Conservation (phyloP, 306 rosid genomes). For the Fragaria vesca region DNA sequence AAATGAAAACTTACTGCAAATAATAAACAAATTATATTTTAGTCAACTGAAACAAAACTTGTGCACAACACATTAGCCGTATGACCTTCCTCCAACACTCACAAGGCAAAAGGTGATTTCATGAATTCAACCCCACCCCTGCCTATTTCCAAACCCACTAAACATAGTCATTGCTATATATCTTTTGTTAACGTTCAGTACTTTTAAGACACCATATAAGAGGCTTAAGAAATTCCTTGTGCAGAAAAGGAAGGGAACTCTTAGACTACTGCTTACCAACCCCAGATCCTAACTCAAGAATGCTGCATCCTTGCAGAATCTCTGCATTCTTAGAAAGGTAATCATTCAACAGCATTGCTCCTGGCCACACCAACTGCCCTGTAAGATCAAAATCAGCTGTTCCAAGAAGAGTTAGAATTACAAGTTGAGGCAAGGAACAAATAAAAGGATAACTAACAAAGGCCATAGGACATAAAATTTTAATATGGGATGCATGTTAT, state of each 20-base stretch:
- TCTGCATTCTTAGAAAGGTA: conserved; percentile 65
- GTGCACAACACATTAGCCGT: background rate
- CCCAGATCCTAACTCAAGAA: conserved; percentile 88
- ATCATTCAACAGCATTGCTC: conserved; percentile 84
- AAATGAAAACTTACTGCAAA: background rate
- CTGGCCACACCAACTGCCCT: conserved; percentile 97
- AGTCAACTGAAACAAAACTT: background rate
- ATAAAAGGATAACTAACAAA: conserved; percentile 1
- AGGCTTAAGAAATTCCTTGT: background rate
- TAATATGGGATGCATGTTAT: background rate
- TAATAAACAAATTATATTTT: background rate
- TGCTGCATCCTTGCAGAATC: conserved; percentile 59
- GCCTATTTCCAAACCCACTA: background rate
- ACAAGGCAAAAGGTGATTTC: background rate
- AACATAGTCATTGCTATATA: background rate
- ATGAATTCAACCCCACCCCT: background rate
- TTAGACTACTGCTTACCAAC: conserved; percentile 61
- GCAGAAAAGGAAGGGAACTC: conserved; percentile 6
- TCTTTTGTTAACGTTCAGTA: background rate
- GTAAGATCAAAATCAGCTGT: conserved; percentile 97
- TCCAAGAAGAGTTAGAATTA: conserved; percentile 35
- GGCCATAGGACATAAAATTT: background rate
- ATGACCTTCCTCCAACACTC: background rate
- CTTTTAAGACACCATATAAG: background rate
- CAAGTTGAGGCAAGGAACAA: conserved; percentile 8